Evolutionary conservation across 192 early-diverging fungal species (phyloP), one percentile per base, ranked within the genome.

Genomic region (Rhizophagus sp.): DNA sequence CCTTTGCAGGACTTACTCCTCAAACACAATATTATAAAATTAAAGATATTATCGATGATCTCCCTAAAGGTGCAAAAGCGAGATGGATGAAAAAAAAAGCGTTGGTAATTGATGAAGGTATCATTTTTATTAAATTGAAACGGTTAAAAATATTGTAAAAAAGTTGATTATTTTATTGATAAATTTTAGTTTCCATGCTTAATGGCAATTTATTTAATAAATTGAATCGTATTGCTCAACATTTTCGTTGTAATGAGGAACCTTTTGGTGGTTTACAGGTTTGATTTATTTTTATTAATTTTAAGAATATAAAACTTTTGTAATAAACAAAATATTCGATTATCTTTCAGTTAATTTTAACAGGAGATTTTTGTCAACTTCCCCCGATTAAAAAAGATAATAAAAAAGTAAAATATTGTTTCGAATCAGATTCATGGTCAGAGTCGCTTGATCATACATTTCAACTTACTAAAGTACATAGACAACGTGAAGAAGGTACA

Each of bases 361-460:
- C 94, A 0, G 94, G 94, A 9, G 94, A 95, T 41, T 95, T 95
- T 75, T 95, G 90, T 82, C 94, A 95, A 80, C 83, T 95, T 30
- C 94, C 94, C 50, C 94, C 94, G 2, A 92, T 95, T 6, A 77
- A 87, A 4, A 84, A 85, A 41, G 71, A 65, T 36, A 78, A 65
- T 3, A 47, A 41, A 3, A 52, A 50, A 57, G 6, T 22, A 5
- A 85, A 85, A 80, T 92, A 93, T 81, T 90, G 88, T 22, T 94
- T 94, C 79, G 92, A 95, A 65, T 81, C 88, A 25, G 63, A 82
- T 7, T 78, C 87, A 11, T 95, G 94, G 94, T 39, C 25, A 12
- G 75, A 44, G 39, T 85, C 83, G 0, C 83, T 94, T 6, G 66
- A 81, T 13, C 79, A 83, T 24, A 92, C 90, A 5, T 84, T 94